A percentile compares a stretch with the other conserved stretches of the same genome.
These are phyloP conservation scores for Keithomyces neogunnii DNA, from an alignment of 2,329 filamentous ascomycete species.

Conservation along the genomic window DNA sequence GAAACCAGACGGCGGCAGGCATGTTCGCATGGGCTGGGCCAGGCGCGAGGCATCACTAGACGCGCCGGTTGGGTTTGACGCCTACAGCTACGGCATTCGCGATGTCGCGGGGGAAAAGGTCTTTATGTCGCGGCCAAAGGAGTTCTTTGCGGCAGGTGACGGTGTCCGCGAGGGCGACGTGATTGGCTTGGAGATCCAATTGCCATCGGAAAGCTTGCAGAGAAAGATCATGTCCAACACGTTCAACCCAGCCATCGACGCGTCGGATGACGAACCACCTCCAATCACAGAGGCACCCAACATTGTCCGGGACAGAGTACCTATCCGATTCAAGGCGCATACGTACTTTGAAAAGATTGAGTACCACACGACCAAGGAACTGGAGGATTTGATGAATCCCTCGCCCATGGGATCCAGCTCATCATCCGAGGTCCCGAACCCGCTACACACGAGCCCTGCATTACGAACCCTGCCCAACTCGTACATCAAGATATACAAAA, in stretches of 20 bases:
- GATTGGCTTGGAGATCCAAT: constrained; percentile 83
- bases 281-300: constrained; percentile 57
- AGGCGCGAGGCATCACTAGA: constrained; percentile 73
- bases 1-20: constrained; percentile 44
- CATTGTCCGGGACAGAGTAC: constrained; percentile 89
- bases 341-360: constrained; percentile 92
- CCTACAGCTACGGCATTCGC: constrained; percentile 88
- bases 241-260: constrained; percentile 79
- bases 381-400: constrained; percentile 76
- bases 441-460: constrained; percentile 64
- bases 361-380: constrained; percentile 77
- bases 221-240: constrained; percentile 79
- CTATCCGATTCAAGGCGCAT: constrained; percentile 87
- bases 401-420: constrained; percentile 37
- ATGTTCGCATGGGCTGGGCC: constrained; percentile 81
- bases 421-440: constrained; percentile 54
- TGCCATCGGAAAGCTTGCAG: constrained; percentile 79
- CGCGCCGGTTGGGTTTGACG: constrained; percentile 77
- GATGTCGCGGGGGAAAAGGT: constrained; percentile 88
- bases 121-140: constrained; percentile 86
- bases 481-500: constrained; percentile 85
- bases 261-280: constrained; percentile 47
- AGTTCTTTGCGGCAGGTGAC: constrained; percentile 73
- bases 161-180: constrained; percentile 85
- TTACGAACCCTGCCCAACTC: constrained; percentile 81